These are phyloP conservation scores for Tillandsia fasciculata DNA, from an alignment of 176 grass and related monocot species.

Conservation along the genomic window DNA sequence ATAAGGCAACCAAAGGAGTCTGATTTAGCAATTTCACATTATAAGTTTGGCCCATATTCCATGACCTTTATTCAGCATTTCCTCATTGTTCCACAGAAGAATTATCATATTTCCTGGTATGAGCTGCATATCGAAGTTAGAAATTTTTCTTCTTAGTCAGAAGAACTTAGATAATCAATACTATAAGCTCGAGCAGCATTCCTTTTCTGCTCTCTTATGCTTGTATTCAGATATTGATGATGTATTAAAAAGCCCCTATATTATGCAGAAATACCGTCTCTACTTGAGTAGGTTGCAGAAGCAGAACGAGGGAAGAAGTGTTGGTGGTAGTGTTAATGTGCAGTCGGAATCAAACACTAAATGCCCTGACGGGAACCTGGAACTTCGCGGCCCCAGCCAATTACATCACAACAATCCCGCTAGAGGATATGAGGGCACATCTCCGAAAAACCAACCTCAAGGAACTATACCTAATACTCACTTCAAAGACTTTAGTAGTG, in stretches of 20 bases:
- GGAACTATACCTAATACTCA: conserved; percentile 28
- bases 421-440: conserved; percentile 24
- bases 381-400: conserved; percentile 38
- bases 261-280: conserved; percentile 95
- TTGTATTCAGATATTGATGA: background rate
- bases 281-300: conserved; percentile 96
- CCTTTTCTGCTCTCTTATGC: conserved; percentile 7
- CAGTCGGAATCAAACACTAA: conserved; percentile 44
- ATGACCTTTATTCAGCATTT: too few relatives aligned
- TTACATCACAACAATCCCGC: conserved; percentile 29
- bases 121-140: too few relatives aligned
- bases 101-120: too few relatives aligned
- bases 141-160: background rate
- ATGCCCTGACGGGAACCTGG: conserved; percentile 39
- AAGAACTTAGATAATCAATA: background rate
- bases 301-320: conserved; percentile 62
- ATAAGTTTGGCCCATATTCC: too few relatives aligned
- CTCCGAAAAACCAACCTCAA: conserved; percentile 40
- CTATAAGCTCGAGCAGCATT: conserved; percentile 4
- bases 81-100: too few relatives aligned
- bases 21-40: too few relatives aligned
- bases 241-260: conserved; percentile 19
- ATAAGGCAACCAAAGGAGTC: too few relatives aligned
- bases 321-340: conserved; percentile 32
- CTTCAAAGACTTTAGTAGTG: conserved; percentile 33